phyloP scores from a whole-genome alignment of 495 filamentous ascomycete species.

The Hypoxylon subgilvum region DNA sequence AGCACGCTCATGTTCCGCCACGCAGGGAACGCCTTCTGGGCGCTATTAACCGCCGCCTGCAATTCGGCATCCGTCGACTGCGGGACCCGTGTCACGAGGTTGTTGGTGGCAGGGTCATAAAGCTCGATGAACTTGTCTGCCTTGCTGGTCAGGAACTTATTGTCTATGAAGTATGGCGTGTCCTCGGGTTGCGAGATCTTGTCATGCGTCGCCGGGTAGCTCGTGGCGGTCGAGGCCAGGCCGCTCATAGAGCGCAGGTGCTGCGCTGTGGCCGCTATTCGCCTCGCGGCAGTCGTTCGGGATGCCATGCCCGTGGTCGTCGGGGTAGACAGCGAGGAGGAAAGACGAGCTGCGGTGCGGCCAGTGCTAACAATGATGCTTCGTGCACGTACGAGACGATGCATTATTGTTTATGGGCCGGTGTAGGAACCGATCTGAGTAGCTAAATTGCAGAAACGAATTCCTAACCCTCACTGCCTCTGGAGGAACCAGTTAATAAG shows the following conservation, averaged over 20 bases:
- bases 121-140: slow-evolving; percentile 88
- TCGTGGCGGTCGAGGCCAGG: slow-evolving; percentile 65
- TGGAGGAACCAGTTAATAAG: slow-evolving; percentile 10
- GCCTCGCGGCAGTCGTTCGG: slow-evolving; percentile 42
- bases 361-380: slow-evolving; percentile 42
- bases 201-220: slow-evolving; percentile 83
- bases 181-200: slow-evolving; percentile 74
- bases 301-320: slow-evolving; percentile 43
- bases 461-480: neutral
- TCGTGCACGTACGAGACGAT: slow-evolving; percentile 48
- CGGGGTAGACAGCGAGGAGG: slow-evolving; percentile 28
- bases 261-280: slow-evolving; percentile 67
- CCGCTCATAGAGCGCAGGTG: slow-evolving; percentile 60
- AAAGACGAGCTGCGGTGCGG: slow-evolving; percentile 30
- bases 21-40: slow-evolving; percentile 84
- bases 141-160: slow-evolving; percentile 79
- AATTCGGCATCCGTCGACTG: slow-evolving; percentile 93
- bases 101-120: slow-evolving; percentile 95
- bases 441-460: slow-evolving; percentile 1
- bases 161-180: slow-evolving; percentile 91
- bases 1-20: slow-evolving; percentile 88
- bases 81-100: slow-evolving; percentile 95
- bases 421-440: no score
- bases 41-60: slow-evolving; percentile 82
- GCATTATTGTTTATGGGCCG: slow-evolving; percentile 40